Evolutionary conservation across 192 early-diverging fungal genomes (phyloP).

Genomic region (Podila minutissima): DNA sequence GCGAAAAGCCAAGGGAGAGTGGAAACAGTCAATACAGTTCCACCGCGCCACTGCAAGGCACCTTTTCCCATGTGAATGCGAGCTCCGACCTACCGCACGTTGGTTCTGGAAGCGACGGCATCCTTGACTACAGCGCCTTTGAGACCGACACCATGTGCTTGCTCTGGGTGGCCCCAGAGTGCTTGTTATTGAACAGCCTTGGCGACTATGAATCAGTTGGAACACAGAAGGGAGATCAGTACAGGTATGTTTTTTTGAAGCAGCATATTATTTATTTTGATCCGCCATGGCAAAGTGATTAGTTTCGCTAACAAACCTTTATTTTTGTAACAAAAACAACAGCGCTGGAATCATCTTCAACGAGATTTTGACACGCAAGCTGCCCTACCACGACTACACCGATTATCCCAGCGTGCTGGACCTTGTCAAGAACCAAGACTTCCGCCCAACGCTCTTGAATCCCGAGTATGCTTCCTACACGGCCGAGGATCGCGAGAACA

Average conservation of each 20-base stretch:
- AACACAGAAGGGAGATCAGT: conserved; percentile 47
- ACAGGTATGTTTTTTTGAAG: conserved; percentile 27
- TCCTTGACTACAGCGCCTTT: conserved; percentile 13
- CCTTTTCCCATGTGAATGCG: conserved; percentile 5
- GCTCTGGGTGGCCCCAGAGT: conserved; percentile 52
- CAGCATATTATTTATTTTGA: neutral
- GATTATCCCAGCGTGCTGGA: conserved; percentile 12
- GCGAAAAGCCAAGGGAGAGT: neutral
- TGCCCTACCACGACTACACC: conserved; percentile 43
- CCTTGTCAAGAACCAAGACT: conserved; percentile 23
- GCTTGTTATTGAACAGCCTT: conserved; percentile 16
- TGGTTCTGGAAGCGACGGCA: conserved; percentile 11
- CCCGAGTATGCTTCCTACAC: conserved; percentile 2
- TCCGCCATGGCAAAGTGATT: neutral
- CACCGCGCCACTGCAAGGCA: neutral
- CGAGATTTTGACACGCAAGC: conserved; percentile 53
- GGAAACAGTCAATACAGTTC: conserved; percentile 7
- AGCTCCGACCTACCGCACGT: conserved; percentile 1
- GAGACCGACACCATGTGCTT: conserved; percentile 17
- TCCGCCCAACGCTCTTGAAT: conserved; percentile 22
- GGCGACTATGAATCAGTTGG: conserved; percentile 33
- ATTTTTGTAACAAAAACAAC: neutral
- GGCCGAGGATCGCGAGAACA: conserved; percentile 33
- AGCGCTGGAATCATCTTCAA: conserved; percentile 59
- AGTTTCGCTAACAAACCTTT: neutral